phyloP scores from a whole-genome alignment of 2,329 filamentous ascomycete genomes.

The Hypoxylon sp. region DNA sequence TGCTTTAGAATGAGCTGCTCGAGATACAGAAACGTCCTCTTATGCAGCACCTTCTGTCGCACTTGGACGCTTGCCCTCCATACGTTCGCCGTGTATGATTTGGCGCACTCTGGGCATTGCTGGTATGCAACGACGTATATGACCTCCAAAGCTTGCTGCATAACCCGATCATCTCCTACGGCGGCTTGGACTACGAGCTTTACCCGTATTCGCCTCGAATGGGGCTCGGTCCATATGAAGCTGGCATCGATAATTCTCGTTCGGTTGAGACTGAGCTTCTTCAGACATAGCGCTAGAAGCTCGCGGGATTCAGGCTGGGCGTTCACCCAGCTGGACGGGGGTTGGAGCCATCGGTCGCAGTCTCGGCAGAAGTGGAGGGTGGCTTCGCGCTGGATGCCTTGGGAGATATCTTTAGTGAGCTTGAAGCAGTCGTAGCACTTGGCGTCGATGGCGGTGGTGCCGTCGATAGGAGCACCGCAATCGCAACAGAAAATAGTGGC shows the following conservation, averaged over 20 bases:
- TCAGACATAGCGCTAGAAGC: conserved; percentile 89
- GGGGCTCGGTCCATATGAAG: conserved; percentile 98
- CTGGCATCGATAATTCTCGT: conserved; percentile 94
- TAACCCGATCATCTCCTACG: conserved; percentile 70
- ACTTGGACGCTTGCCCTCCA: conserved; percentile 96
- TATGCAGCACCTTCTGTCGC: conserved; percentile 95
- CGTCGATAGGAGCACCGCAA: conserved; percentile 95
- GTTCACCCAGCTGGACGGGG: conserved; percentile 86
- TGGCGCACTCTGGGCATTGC: conserved; percentile 94
- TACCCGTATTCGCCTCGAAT: conserved; percentile 90
- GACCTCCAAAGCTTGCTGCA: conserved; percentile 97
- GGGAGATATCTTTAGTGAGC: conserved; percentile 90
- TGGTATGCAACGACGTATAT: conserved; percentile 91
- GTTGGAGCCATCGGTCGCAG: conserved; percentile 93
- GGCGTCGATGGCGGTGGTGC: conserved; percentile 84
- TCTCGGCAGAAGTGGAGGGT: conserved; percentile 92
- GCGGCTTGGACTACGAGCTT: conserved; percentile 91
- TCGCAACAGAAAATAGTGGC: conserved; percentile 96
- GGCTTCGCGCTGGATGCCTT: conserved; percentile 90
- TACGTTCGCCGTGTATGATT: conserved; percentile 96
- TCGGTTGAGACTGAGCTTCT: conserved; percentile 86
- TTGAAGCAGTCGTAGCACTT: conserved; percentile 97
- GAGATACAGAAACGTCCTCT: conserved; percentile 77
- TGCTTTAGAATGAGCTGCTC: conserved; percentile 98
- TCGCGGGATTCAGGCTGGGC: conserved; percentile 90